Base-by-base conservation (phyloP, 305 asterid species). In the Salvia sclarea region DNA sequence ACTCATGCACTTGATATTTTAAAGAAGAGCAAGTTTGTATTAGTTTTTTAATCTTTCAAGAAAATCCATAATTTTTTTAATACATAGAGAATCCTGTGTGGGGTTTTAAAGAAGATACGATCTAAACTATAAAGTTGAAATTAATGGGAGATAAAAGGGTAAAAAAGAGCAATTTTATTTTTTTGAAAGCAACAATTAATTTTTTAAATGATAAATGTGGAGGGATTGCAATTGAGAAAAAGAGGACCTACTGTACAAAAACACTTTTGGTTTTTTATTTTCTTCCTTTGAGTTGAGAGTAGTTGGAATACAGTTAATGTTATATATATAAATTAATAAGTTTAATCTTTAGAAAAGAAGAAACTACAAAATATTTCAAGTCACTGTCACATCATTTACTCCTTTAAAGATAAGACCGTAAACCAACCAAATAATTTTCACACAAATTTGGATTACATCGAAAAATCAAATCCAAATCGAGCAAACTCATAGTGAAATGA, bases 351-450 rank as follows among this genome's bases (percentile, higher is more conserved):
- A n/a, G 5, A 57, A 55, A 38, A 35, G 6, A 21, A 7, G 45
- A 35, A 7, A 38, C 18, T 53, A 37, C 8, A n/a, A 24, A 14
- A 48, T 48, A 5, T 48, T 45, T 63, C 35, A 33, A 52, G 28
- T 60, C 62, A 49, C 44, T 37, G 37, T 69, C 50, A 37, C 55
- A 38, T 50, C 44, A 16, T 38, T 40, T 30, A 18, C 56, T 49
- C 18, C 60, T 24, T 54, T 54, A 16, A 16, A 12, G 37, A 54
- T 25, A 54, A 22, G 58, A 52, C 58, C 58, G 7, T 0, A 21
- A 7, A 22, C 13, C 20, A 5, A 54, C 16, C 13, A 28, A 54
- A 28, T 25, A n/a, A 25, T 5, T 54, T 24, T 7, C 40, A 2
- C 61, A 3, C 33, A 28, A 6, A 25, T 52, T 52, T 22, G 35